These are phyloP conservation scores for Phytophthora macrochlamydospora DNA, from an alignment of 352 stramenopile species.

Conservation along the genomic window DNA sequence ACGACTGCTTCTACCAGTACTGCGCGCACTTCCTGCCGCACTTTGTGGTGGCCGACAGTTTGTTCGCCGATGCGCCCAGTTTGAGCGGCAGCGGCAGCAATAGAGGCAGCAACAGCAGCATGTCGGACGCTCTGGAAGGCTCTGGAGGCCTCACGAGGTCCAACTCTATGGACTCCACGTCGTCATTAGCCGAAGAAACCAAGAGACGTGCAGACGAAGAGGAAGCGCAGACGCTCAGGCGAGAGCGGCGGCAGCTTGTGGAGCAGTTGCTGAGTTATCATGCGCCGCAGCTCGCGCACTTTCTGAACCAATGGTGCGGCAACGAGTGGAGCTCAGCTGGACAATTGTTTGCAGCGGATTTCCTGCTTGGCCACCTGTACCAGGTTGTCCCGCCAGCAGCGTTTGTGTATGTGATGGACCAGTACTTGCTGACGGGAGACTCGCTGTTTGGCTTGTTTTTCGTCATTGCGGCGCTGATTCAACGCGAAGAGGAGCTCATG, in stretches of 20 bases:
- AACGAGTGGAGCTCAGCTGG: slow-evolving; percentile 71
- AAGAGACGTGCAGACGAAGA: slow-evolving; percentile 39
- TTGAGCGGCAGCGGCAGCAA: slow-evolving; percentile 1
- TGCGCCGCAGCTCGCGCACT: slow-evolving; percentile 66
- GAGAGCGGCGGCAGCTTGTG: slow-evolving; percentile 65
- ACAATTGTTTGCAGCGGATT: slow-evolving; percentile 53
- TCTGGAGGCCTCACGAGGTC: slow-evolving; percentile 25
- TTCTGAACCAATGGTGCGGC: slow-evolving; percentile 73
- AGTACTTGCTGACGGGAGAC: slow-evolving; percentile 77
- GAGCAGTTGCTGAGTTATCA: slow-evolving; percentile 82
- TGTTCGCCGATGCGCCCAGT: slow-evolving; percentile 29
- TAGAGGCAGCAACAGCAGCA: slow-evolving; percentile 36
- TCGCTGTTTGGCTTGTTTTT: slow-evolving; percentile 76
- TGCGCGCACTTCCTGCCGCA: slow-evolving; percentile 75
- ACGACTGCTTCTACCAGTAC: slow-evolving; percentile 89
- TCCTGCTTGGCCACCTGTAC: slow-evolving; percentile 74
- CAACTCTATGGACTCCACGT: slow-evolving; percentile 45
- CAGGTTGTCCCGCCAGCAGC: slow-evolving; percentile 56
- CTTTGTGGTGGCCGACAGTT: slow-evolving; percentile 58
- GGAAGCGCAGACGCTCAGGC: slow-evolving; percentile 33
- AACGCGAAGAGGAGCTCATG: slow-evolving; percentile 45
- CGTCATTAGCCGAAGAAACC: slow-evolving; percentile 32
- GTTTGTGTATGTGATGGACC: slow-evolving; percentile 81
- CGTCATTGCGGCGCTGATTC: slow-evolving; percentile 62
- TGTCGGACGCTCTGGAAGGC: slow-evolving; percentile 26